Conservation (phyloP, 1,139 yeast species). For the Debaryomycetaceae sp. region DNA sequence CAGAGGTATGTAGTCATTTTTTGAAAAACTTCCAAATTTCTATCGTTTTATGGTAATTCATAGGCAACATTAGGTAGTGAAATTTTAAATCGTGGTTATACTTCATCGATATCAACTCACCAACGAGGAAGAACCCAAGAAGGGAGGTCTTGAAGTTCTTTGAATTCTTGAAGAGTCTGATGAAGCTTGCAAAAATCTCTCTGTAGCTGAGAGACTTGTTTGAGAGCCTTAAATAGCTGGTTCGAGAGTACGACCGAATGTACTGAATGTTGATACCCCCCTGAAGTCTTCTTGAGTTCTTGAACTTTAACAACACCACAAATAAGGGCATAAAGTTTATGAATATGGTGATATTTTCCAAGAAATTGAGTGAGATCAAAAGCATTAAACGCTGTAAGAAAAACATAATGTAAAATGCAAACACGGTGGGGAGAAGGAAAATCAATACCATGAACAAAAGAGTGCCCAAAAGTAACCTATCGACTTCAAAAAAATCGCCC, state of each 20-base stretch:
- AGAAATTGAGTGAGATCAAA: constrained; percentile 46
- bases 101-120: constrained; percentile 29
- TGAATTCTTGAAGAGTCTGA: constrained; percentile 28
- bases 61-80: constrained; percentile 43
- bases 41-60: constrained; percentile 27
- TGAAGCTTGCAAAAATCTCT: constrained; percentile 37
- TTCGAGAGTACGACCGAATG: constrained; percentile 10
- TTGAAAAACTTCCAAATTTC: constrained; percentile 29
- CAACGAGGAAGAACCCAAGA: constrained; percentile 26
- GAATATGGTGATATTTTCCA: constrained; percentile 62
- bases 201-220: constrained; percentile 39
- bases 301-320: constrained; percentile 71
- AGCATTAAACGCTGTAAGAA: constrained; percentile 55
- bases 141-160: constrained; percentile 29
- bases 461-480: constrained; percentile 86
- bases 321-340: constrained; percentile 86
- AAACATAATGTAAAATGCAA: constrained; percentile 79
- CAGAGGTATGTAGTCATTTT: neutral
- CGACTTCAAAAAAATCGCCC: constrained; percentile 62
- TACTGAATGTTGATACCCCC: constrained; percentile 66
- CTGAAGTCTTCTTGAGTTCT: constrained; percentile 84
- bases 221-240: constrained; percentile 28
- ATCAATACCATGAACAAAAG: constrained; percentile 76
- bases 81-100: constrained; percentile 32
- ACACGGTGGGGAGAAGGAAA: constrained; percentile 80